Conservation (phyloP, 2,329 filamentous ascomycete genomes). For the Epichloe bromicola region DNA sequence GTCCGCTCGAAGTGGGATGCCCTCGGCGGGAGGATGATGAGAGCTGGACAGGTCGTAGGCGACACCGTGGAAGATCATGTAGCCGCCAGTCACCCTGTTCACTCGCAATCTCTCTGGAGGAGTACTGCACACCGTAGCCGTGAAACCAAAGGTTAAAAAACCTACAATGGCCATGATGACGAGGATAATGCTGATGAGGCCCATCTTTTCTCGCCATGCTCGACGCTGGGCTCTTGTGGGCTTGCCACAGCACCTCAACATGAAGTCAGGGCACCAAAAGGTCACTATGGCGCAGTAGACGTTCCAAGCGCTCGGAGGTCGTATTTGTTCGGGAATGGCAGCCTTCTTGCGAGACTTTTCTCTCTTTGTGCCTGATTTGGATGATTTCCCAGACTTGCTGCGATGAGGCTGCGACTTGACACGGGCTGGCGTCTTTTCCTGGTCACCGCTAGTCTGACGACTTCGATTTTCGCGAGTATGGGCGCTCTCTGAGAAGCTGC, state of each 20-base stretch:
- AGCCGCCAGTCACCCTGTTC: conserved; percentile 69
- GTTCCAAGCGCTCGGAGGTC: conserved; percentile 83
- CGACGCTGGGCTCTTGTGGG: conserved; percentile 73
- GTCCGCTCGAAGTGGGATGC: conserved; percentile 47
- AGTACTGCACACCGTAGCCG: conserved; percentile 66
- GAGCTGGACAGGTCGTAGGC: conserved; percentile 75
- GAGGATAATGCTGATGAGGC: conserved; percentile 85
- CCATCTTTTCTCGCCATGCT: conserved; percentile 97
- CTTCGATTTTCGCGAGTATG: conserved; percentile 23
- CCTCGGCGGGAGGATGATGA: conserved; percentile 64
- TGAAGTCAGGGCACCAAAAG: conserved; percentile 76
- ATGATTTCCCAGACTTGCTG: conserved; percentile 47
- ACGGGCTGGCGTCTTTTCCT: conserved; percentile 19
- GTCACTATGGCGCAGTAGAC: conserved; percentile 90
- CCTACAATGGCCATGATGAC: conserved; percentile 80
- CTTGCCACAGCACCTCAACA: conserved; percentile 77
- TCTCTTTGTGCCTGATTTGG: conserved; percentile 31
- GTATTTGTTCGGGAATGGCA: conserved; percentile 48
- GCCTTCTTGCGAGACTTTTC: conserved; percentile 33
- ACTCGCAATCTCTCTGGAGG: conserved; percentile 62
- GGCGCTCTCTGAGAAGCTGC: conserved; percentile 32
- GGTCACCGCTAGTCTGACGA: conserved; percentile 19
- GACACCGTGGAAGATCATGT: conserved; percentile 92
- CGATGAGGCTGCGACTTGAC: conserved; percentile 24
- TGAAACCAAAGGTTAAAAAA: conserved; percentile 95